Conservation (phyloP, 257 asterid species). For the Solanum ahanhuiri region DNA sequence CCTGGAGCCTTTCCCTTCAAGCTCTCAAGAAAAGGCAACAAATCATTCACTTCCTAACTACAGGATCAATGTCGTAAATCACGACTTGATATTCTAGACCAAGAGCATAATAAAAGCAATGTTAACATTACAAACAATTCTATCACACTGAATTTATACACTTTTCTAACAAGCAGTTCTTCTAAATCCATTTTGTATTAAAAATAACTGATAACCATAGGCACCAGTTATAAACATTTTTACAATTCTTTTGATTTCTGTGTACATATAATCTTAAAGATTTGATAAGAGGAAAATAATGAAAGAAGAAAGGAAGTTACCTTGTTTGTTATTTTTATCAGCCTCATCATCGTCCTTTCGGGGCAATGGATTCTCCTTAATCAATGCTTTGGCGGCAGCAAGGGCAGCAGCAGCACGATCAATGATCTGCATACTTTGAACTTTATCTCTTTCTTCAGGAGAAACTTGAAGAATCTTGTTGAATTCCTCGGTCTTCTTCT, state of each 20-base stretch:
- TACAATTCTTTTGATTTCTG: background rate
- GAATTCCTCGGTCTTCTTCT: conserved; percentile 53
- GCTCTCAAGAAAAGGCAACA: background rate
- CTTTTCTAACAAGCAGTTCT: background rate
- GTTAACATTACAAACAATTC: background rate
- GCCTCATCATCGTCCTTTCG: conserved; percentile 9
- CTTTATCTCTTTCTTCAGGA: conserved; percentile 65
- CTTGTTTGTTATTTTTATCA: conserved; percentile 24
- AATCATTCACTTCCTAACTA: background rate
- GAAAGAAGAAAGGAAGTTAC: conserved; percentile 14
- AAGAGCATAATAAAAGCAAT: background rate
- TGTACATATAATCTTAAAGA: background rate
- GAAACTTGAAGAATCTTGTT: conserved; percentile 60
- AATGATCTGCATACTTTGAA: conserved; percentile 80
- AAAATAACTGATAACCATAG: no score
- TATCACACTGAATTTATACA: background rate
- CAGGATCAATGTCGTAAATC: background rate
- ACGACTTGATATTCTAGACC: background rate
- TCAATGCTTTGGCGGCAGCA: conserved; percentile 71
- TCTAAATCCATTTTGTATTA: background rate
- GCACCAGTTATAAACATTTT: background rate
- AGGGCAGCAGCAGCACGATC: conserved; percentile 99
- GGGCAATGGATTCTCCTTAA: conserved; percentile 38
- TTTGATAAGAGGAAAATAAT: background rate
- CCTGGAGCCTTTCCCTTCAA: background rate